phyloP scores from a whole-genome alignment of 148 eudicot genomes.

The Persicaria tinctoria region DNA sequence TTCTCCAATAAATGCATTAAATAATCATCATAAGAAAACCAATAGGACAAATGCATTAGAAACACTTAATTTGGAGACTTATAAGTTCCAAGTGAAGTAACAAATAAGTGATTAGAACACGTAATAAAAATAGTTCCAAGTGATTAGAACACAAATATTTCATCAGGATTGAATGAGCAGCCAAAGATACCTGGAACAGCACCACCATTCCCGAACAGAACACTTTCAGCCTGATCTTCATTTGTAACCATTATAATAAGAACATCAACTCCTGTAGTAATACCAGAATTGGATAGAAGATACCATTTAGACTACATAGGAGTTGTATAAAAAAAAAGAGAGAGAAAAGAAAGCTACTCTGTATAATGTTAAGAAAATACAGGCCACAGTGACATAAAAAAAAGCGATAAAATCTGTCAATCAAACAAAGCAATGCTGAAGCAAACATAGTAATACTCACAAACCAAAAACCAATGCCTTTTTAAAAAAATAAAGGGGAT shows the following conservation, averaged over 20 bases:
- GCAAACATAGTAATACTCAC: neutral
- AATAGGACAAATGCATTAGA: neutral
- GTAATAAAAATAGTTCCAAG: neutral
- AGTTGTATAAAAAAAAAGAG: neutral
- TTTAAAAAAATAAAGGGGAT: neutral
- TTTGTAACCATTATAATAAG: conserved; percentile 95
- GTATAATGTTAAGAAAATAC: neutral
- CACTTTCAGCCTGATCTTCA: conserved; percentile 96
- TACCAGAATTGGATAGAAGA: conserved; percentile 14
- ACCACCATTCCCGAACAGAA: conserved; percentile 75
- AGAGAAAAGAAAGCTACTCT: neutral
- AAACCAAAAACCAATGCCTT: neutral
- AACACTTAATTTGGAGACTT: neutral
- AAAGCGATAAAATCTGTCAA: neutral
- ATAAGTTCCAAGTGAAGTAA: no score
- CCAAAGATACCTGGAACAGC: conserved; percentile 68
- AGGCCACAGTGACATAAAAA: neutral
- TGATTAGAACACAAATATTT: neutral
- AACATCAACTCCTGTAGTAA: conserved; percentile 73
- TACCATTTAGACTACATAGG: neutral
- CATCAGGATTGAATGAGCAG: neutral
- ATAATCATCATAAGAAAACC: neutral
- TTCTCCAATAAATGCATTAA: neutral
- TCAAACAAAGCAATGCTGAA: neutral
- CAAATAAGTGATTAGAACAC: no score